phyloP scores from a whole-genome alignment of 352 stramenopile species.

The Stephanocyclus meneghinianus region DNA sequence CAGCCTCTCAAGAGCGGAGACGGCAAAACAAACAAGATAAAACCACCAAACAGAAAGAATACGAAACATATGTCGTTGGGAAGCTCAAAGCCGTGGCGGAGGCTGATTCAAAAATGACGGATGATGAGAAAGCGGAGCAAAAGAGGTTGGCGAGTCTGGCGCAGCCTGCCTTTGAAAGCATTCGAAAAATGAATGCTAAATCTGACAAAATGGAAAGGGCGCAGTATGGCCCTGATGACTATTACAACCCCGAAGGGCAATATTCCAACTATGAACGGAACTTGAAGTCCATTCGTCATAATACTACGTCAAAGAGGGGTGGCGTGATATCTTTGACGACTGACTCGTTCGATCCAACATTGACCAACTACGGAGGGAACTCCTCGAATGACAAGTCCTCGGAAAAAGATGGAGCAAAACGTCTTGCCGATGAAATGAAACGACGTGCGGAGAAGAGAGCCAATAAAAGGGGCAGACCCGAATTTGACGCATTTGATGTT shows the following conservation, averaged over 20 bases:
- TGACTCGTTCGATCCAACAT: conserved; percentile 41
- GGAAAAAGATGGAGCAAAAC: conserved; percentile 64
- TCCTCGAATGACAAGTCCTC: conserved; percentile 6
- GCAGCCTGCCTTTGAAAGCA: conserved; percentile 41
- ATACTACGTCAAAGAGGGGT: background rate
- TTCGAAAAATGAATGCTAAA: conserved; percentile 40
- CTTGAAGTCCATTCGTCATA: conserved; percentile 55
- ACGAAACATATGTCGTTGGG: conserved; percentile 46
- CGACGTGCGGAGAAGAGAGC: conserved; percentile 66
- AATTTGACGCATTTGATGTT: conserved; percentile 87
- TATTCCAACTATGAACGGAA: conserved; percentile 77
- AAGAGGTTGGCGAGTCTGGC: conserved; percentile 48
- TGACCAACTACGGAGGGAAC: conserved; percentile 49
- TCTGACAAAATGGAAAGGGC: conserved; percentile 44
- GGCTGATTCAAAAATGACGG: conserved; percentile 17
- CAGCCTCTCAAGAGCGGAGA: conserved; percentile 54
- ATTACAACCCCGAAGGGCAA: conserved; percentile 79
- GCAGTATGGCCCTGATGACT: conserved; percentile 48
- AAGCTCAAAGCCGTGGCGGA: conserved; percentile 47
- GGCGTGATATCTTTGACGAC: conserved; percentile 16
- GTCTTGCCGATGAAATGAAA: conserved; percentile 76
- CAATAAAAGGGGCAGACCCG: conserved; percentile 59
- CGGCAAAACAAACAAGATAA: conserved; percentile 63
- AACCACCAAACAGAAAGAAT: conserved; percentile 59
- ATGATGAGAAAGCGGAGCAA: conserved; percentile 42